Conservation (phyloP, 192 early-diverging fungal genomes). For the Thamnidium elegans region DNA sequence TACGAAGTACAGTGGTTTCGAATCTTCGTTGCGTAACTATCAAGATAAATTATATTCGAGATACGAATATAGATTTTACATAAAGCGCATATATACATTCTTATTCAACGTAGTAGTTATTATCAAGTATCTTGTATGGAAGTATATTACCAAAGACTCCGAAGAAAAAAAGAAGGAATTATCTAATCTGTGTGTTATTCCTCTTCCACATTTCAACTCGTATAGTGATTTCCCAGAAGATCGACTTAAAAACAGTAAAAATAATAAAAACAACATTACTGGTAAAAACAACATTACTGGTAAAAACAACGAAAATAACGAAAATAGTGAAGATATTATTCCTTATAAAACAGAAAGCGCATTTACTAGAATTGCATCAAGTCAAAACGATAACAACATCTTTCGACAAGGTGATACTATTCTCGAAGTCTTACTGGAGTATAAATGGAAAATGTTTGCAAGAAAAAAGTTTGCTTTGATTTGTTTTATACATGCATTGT, state of each 20-base stretch:
- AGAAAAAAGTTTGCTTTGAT: background rate
- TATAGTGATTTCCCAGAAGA: conserved; percentile 4
- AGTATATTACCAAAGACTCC: too few relatives aligned
- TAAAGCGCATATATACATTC: too few relatives aligned
- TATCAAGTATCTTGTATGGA: too few relatives aligned
- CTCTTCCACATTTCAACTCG: conserved; percentile 1
- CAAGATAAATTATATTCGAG: too few relatives aligned
- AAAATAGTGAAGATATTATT: too few relatives aligned
- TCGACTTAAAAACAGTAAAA: background rate
- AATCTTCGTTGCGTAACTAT: too few relatives aligned
- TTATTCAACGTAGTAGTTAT: too few relatives aligned
- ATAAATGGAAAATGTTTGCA: conserved; percentile 22
- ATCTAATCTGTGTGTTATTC: background rate
- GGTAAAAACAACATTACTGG: too few relatives aligned
- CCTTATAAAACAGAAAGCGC: background rate
- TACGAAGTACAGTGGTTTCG: too few relatives aligned
- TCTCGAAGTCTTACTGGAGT: conserved; percentile 8
- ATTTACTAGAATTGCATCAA: conserved; percentile 3
- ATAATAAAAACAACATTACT: too few relatives aligned
- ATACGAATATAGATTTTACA: too few relatives aligned
- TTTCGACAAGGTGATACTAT: conserved; percentile 17
- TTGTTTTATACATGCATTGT: background rate
- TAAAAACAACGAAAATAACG: too few relatives aligned
- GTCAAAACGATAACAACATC: background rate
- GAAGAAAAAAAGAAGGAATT: background rate